These are phyloP conservation scores for Pythium insidiosum DNA, from an alignment of 352 stramenopile genomes.

Conservation along the genomic window DNA sequence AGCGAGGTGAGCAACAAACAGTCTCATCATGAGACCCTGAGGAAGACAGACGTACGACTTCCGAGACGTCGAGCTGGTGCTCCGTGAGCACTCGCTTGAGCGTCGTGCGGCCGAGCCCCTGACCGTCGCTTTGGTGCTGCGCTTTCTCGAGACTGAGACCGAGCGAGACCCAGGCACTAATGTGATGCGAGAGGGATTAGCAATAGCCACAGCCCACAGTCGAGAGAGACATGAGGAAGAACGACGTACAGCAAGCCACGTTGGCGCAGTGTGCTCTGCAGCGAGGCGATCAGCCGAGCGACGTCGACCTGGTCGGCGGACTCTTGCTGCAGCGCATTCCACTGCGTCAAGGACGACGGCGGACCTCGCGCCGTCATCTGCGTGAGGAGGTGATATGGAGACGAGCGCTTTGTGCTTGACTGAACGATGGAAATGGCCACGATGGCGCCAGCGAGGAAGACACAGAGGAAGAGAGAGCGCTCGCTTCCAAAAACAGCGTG, in stretches of 20 bases:
- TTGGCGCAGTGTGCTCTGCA: conserved; percentile 29
- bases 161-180: conserved; percentile 44
- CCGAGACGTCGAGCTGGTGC: conserved; percentile 34
- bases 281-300: conserved; percentile 23
- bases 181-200: neutral
- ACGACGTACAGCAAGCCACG: conserved; percentile 41
- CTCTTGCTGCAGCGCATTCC: conserved; percentile 62
- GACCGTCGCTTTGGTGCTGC: conserved; percentile 25
- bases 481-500: too few species aligned
- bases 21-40: too few species aligned
- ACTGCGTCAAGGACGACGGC: conserved; percentile 58
- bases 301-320: conserved; percentile 55
- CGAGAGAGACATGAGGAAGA: neutral
- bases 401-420: too few species aligned
- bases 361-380: conserved; percentile 19
- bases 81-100: conserved; percentile 56
- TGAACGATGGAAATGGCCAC: too few species aligned
- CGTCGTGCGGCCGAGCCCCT: conserved; percentile 30
- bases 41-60: conserved; percentile 60
- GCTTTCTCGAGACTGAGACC: conserved; percentile 40
- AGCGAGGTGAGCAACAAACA: neutral
- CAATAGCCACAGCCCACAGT: neutral
- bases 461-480: too few species aligned
- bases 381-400: too few species aligned
- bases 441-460: too few species aligned